These are phyloP conservation scores for Amauroascus niger DNA, from an alignment of 2,329 filamentous ascomycete species.

Conservation along the genomic window DNA sequence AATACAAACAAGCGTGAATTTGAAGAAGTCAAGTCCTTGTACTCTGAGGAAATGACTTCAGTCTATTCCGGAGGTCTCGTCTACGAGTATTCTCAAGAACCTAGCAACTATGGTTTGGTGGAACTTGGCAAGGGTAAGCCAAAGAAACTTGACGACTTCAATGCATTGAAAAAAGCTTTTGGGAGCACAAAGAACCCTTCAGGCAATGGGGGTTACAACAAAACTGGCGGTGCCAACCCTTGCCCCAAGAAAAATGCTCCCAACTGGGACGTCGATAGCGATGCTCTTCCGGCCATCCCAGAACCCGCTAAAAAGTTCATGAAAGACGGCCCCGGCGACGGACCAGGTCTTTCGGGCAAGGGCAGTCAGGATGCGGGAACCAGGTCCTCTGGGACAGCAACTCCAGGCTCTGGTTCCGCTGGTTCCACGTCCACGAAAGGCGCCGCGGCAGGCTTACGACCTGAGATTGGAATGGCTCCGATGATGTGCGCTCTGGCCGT, in stretches of 20 bases:
- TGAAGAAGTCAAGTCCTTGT: slow-evolving; percentile 67
- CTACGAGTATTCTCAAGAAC: slow-evolving; percentile 83
- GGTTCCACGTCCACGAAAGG: slow-evolving; percentile 24
- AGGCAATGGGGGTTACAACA: slow-evolving; percentile 52
- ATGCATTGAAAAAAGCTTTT: slow-evolving; percentile 45
- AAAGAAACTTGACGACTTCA: slow-evolving; percentile 54
- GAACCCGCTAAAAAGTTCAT: slow-evolving; percentile 47
- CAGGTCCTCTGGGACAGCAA: slow-evolving; percentile 40
- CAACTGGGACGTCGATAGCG: slow-evolving; percentile 49
- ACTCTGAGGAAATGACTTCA: slow-evolving; percentile 68
- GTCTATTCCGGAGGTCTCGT: slow-evolving; percentile 95
- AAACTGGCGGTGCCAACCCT: slow-evolving; percentile 41
- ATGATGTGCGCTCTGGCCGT: slow-evolving; percentile 45
- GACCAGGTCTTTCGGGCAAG: slow-evolving; percentile 45
- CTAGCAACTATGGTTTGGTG: slow-evolving; percentile 72
- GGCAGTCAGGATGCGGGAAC: slow-evolving; percentile 50
- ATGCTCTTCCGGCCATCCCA: slow-evolving; percentile 49
- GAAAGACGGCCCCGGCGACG: slow-evolving; percentile 48
- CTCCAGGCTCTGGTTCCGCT: slow-evolving; percentile 30
- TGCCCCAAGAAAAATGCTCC: slow-evolving; percentile 46
- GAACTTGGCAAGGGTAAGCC: slow-evolving; percentile 48
- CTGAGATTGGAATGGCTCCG: slow-evolving; percentile 42
- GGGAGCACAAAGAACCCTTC: slow-evolving; percentile 41
- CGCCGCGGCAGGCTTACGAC: slow-evolving; percentile 38
- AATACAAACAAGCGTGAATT: slow-evolving; percentile 73